Base-by-base conservation (phyloP, 2,329 filamentous ascomycete species). In the Botrytis cinerea region DNA sequence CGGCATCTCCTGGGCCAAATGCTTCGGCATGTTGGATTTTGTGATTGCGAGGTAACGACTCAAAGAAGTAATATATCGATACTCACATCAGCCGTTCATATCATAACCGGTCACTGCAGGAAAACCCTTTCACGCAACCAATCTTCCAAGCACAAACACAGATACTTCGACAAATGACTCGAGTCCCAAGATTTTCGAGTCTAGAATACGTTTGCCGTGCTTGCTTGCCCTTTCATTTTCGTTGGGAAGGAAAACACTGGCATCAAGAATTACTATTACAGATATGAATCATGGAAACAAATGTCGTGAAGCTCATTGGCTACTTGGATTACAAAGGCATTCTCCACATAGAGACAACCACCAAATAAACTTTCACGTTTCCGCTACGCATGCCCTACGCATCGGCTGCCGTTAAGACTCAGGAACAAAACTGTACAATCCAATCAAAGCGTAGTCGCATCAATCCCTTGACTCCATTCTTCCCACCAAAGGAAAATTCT, bases 391-490 rank as follows among this genome's bases (percentile, higher is more conserved):
- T 63, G 63, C 66, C 57, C 45, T 72, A 72, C 38, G 32, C 38
- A 66, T 63, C 32, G 57, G 45, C 5, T 54, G 51, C 66, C 57
- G 71, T 51, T 73, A 54, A 60, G 20, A 57, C 46, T 73, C 66
- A 73, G 64, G 71, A 48, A 70, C 54, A 12, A 25, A 22, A n/a
- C 16, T 45, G 18, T 14, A 28, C 10, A 22, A 73, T 73, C 71
- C 71, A 73, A 70, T 73, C 71, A 73, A 73, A 62, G 40, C 40
- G n/a, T 51, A 46, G 35, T 22, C 66, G 66, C 66, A 73, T 60
- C 51, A 9, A 40, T 38, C 40, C 32, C 32, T 68, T 35, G 18
- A 25, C 35, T 68, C 62, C 62, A 68, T 57, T 40, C 16, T 68
- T n/a, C n/a, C 62, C 71, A 68, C 70, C 54, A 40, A 35, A 43